Evolutionary conservation across 768 basidiomycete genomes (phyloP).

Genomic region (Clathrus columnatus): DNA sequence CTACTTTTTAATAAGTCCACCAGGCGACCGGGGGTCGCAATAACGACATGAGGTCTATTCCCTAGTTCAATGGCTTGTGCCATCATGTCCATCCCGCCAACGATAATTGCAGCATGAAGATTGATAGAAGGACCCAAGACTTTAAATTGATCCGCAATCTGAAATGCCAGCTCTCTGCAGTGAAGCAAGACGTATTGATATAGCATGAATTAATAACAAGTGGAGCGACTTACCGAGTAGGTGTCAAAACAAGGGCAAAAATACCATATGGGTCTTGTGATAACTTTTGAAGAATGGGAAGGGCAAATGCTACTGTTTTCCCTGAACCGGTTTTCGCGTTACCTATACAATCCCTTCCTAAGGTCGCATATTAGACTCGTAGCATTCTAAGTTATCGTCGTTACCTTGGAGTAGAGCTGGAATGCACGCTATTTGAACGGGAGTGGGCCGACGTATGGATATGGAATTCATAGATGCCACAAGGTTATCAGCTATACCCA

Average conservation of each 20-base stretch:
- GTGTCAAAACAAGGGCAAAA: constrained; percentile 87
- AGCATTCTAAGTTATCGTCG: neutral
- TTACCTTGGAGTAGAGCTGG: constrained; percentile 72
- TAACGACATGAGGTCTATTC: constrained; percentile 82
- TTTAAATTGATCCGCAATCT: constrained; percentile 92
- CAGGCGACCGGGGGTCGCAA: constrained; percentile 93
- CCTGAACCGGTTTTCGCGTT: constrained; percentile 97
- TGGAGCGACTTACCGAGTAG: constrained; percentile 65
- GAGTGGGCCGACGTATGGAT: constrained; percentile 80
- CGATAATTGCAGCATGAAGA: constrained; percentile 77
- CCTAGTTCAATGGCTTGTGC: constrained; percentile 80
- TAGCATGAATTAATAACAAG: neutral
- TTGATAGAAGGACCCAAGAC: constrained; percentile 80
- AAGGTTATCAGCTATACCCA: constrained; percentile 54
- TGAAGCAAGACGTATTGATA: neutral
- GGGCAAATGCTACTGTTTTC: constrained; percentile 94
- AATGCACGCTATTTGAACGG: constrained; percentile 86
- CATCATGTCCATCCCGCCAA: constrained; percentile 99
- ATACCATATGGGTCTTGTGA: constrained; percentile 90
- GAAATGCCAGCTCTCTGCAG: constrained; percentile 87
- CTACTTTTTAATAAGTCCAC: constrained; percentile 82
- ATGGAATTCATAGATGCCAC: constrained; percentile 62
- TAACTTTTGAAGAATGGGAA: constrained; percentile 87
- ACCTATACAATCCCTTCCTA: constrained; percentile 93
- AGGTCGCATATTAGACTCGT: neutral